A percentile compares a stretch with the other conserved stretches of the same genome.
Evolutionary conservation across 2,329 filamentous ascomycete genomes (phyloP).

Genomic region (Colletotrichum zoysiae): DNA sequence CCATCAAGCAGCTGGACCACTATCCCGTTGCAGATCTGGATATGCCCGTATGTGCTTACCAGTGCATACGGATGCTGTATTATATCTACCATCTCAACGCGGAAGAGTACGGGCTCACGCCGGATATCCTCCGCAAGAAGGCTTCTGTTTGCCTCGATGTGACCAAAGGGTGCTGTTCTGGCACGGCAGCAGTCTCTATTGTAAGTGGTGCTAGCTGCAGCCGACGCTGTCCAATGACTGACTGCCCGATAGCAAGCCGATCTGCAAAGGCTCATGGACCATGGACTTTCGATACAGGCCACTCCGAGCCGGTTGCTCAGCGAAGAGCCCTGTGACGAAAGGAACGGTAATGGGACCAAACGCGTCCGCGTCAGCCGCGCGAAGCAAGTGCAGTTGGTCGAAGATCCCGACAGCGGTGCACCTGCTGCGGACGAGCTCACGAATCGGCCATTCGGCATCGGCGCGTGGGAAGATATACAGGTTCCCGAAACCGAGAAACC

Average conservation of each 20-base stretch:
- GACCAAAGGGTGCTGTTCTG: conserved; percentile 63
- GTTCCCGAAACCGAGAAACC: conserved; percentile 37
- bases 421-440: conserved; percentile 35
- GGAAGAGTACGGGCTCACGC: conserved; percentile 57
- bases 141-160: conserved; percentile 64
- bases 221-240: conserved; percentile 21
- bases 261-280: conserved; percentile 64
- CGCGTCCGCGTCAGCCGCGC: conserved; percentile 33
- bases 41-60: conserved; percentile 67
- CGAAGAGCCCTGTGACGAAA: conserved; percentile 43
- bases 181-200: conserved; percentile 63
- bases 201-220: background rate
- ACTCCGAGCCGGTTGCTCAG: conserved; percentile 50
- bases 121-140: conserved; percentile 62
- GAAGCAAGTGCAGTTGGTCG: conserved; percentile 38
- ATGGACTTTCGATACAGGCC: conserved; percentile 54
- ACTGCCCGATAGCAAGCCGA: conserved; percentile 52
- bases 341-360: conserved; percentile 27
- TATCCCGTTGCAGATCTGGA: conserved; percentile 68
- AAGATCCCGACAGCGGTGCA: conserved; percentile 34
- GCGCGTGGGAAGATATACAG: conserved; percentile 39
- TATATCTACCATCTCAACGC: conserved; percentile 62
- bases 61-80: conserved; percentile 66
- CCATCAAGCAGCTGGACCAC: conserved; percentile 64
- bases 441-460: conserved; percentile 39